Base-by-base conservation (phyloP, 768 basidiomycete species). In the Tricholoma hemisulphureum region DNA sequence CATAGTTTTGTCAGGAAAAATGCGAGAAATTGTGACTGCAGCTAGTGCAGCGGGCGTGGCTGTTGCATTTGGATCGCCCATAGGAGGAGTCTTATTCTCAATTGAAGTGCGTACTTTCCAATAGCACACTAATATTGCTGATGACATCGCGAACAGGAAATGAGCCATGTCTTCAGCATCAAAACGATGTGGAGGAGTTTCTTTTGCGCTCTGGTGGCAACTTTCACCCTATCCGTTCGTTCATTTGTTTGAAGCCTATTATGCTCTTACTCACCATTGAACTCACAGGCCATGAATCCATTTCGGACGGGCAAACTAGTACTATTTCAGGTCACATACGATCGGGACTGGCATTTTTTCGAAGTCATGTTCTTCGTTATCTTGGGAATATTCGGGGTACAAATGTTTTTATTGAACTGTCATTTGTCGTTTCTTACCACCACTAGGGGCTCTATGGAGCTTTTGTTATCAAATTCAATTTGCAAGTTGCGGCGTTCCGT, bases 151-250 rank as follows among this genome's bases (percentile, higher is more conserved):
- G 61, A 24, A 26, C 65, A 95, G 93, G 97, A 99, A 85, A 99
- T 99, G 97, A 96, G 93, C 72, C 91, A 94, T 70, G 89, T 85
- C 35, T 98, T 98, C 71, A 96, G 91, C 57, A 95, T 95, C 74
- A 89, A 93, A 72, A 98, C 96, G 4, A 97, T 98, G 94, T 98
- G 96, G 96, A 81, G 88, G 66, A 95, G 93, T 68, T 97, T 98
- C 72, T 89, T 98, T 69, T 98, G 97, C 71, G 97, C 97, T 31
- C 80, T 99, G 48, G 89, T 98, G 48, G 97, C 97, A 13, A 98
- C 96, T 0, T 91, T 98, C 64, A 96, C 96, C 0, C 77, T 99
- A 29, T 91, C 96, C 29, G 96, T 97, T 59, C 65, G 94, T 82
- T 59, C 59, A 68, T 60, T 21, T 34, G 35, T 46, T 50, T 41